Percentiles rank a stretch among this genome's conserved stretches.
Evolutionary conservation across 1,284 basidiomycete species (phyloP).

Genomic region (Ganoderma multipileum): DNA sequence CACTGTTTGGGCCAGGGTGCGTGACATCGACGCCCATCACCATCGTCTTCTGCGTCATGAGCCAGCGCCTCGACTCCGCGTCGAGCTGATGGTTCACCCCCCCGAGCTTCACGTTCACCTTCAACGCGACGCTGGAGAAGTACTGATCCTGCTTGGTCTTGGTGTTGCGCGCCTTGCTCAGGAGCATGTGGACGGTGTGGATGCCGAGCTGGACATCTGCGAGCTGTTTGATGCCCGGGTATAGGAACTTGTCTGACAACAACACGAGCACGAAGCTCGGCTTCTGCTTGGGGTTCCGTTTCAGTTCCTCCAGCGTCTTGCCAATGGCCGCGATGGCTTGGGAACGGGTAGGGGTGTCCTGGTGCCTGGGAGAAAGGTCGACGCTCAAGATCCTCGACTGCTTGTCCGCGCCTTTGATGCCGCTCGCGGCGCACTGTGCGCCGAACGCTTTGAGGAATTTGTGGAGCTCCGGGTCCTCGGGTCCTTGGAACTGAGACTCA

Average conservation of each 20-base stretch:
- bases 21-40: slow-evolving; percentile 84
- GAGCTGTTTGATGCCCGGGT: slow-evolving; percentile 78
- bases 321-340: slow-evolving; percentile 50
- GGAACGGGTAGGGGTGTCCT: slow-evolving; percentile 49
- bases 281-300: slow-evolving; percentile 36
- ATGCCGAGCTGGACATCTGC: slow-evolving; percentile 74
- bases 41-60: slow-evolving; percentile 69
- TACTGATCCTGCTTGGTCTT: slow-evolving; percentile 72
- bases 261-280: slow-evolving; percentile 71
- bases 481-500: slow-evolving; percentile 49
- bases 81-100: slow-evolving; percentile 78
- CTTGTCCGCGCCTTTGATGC: slow-evolving; percentile 51
- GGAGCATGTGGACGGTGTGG: slow-evolving; percentile 71
- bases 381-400: slow-evolving; percentile 48
- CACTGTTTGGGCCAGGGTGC: slow-evolving; percentile 66
- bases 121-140: slow-evolving; percentile 73
- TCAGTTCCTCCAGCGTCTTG: slow-evolving; percentile 45
- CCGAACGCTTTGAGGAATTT: slow-evolving; percentile 56
- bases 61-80: slow-evolving; percentile 61
- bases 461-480: slow-evolving; percentile 48
- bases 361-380: slow-evolving; percentile 34
- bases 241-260: slow-evolving; percentile 75
- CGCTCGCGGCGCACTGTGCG: slow-evolving; percentile 58
- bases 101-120: slow-evolving; percentile 79
- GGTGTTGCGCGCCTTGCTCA: slow-evolving; percentile 57